Evolutionary conservation across 768 basidiomycete genomes (phyloP).

Genomic region (Clitopilus hobsonii): DNA sequence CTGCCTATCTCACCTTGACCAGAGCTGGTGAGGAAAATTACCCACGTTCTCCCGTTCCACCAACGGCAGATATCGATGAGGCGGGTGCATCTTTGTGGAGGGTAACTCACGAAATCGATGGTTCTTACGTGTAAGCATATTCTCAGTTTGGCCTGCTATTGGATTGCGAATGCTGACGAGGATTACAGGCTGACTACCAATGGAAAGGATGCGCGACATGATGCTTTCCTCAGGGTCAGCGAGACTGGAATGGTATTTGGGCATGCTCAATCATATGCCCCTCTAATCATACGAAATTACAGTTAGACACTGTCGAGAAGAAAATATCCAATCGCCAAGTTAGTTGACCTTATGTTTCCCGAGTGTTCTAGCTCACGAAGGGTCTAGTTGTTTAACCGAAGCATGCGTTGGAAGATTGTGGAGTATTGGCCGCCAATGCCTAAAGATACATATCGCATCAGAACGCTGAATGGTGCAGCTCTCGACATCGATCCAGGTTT

Average conservation of each 20-base stretch:
- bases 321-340: neutral
- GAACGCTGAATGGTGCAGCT: conserved; percentile 5
- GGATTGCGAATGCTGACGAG: neutral
- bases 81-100: neutral
- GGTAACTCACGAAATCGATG: conserved; percentile 1
- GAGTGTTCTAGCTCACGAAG: neutral
- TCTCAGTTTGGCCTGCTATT: neutral
- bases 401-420: conserved; percentile 4
- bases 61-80: neutral
- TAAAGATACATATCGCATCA: conserved; percentile 4
- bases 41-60: neutral
- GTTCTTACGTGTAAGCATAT: conserved; percentile 1
- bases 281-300: neutral
- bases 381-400: neutral
- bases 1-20: neutral
- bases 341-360: neutral
- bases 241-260: conserved; percentile 2
- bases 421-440: conserved; percentile 5
- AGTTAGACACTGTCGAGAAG: neutral
- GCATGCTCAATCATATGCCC: neutral
- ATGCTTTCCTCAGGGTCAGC: conserved; percentile 3
- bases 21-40: neutral
- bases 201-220: neutral
- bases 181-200: neutral
- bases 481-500: conserved; percentile 3